Conservation (phyloP, 805 yeast species). For the Schizosaccharomyces octosporus region DNA sequence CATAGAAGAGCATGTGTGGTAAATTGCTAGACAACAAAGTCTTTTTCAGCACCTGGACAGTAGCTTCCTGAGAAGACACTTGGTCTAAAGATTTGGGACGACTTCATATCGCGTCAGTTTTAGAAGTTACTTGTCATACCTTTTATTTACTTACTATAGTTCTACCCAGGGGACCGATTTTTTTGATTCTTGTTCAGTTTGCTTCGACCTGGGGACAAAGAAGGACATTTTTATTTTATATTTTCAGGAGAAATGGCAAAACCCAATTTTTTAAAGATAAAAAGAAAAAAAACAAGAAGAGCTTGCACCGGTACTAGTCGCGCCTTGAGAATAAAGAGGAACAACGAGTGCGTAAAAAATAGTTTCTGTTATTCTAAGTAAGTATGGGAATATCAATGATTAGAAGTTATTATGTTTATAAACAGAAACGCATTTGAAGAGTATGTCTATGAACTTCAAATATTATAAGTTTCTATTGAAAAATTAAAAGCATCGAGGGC, state of each 20-base stretch:
- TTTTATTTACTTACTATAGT: neutral
- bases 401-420: no score
- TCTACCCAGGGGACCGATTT: neutral
- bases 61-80: constrained; percentile 76
- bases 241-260: neutral
- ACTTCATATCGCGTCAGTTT: constrained; percentile 11
- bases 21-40: constrained; percentile 57
- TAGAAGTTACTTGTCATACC: no score
- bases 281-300: neutral
- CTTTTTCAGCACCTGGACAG: constrained; percentile 57
- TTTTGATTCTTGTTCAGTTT: neutral
- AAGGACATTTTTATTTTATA: neutral
- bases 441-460: no score
- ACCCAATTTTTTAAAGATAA: neutral
- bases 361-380: no score
- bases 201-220: neutral
- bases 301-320: neutral
- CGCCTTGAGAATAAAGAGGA: neutral
- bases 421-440: no score
- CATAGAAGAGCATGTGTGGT: constrained; percentile 84
- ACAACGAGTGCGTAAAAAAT: no score
- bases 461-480: no score
- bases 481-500: no score
- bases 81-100: constrained; percentile 76
- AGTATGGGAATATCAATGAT: no score